Evolutionary conservation across 169 alveolate genomes (phyloP), one percentile per base, ranked within the genome.

Genomic region (Toxoplasma gondii): DNA sequence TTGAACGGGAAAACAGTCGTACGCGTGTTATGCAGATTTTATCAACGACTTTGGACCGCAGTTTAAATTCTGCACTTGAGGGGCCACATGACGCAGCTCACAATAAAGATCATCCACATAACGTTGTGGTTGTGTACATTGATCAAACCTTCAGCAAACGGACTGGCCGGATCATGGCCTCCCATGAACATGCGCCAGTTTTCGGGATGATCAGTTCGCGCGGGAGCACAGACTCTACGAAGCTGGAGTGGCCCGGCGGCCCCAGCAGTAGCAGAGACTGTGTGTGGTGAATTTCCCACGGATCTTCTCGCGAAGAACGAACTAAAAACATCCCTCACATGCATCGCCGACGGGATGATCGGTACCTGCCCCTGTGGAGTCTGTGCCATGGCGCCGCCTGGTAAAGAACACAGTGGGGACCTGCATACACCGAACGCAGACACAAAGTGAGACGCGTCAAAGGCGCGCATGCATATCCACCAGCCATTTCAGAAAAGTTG

Each of bases 111-210:
- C 98, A 97, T 97, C 95, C 94, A 97, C 74, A 97, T 95, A 54
- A 97, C 98, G 67, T 98, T 97, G 95, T 97, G 98, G 97, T 97
- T 97, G 95, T 97, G 98, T 91, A 96, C 95, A 95, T 97, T 97
- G 88, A 97, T 97, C 70, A 95, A 74, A 36, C 98, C 96, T 92
- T 97, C 98, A 17, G 98, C 98, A 91, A 95, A 96, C 43, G 98
- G 98, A 29, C 98, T 95, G 34, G 98, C 98, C 24, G 98, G 98
- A 91, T 97, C 98, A 29, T 95, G 95, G 44, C 98, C 98, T 4
- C 98, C 98, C 96, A 97, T 94, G 53, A 93, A 93, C 84, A 96
- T 84, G 54, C 98, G 93, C 98, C 98, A 97, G 87, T 95, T 94
- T 93, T 97, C 96, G 22, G 97, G 98, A 53, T 97, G 97, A 93